Base-by-base conservation (phyloP, 1,139 yeast species). In the Candida sp. region DNA sequence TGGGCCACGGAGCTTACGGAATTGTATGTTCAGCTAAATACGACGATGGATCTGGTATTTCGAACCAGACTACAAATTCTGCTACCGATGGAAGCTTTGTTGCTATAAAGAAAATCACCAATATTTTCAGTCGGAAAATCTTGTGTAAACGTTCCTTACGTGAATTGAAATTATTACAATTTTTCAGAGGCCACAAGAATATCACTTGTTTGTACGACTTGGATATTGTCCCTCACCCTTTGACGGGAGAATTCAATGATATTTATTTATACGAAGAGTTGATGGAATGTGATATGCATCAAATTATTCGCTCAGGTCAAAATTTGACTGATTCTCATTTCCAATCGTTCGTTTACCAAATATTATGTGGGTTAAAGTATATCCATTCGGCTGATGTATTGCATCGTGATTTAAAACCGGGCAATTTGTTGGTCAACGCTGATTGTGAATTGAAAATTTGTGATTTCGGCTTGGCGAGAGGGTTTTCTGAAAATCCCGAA, bases 261-360 rank as follows among this genome's bases (percentile, higher is more conserved):
- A 79, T 93, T 11, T 93, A 93, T 53, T 72, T 93, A 5, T 93
- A 93, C 58, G 98, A 93, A 64, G 97, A 91, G 64, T 70, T 90
- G 52, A 90, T 93, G 97, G 99, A 93, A 63, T 93, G 98, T 66
- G 99, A 93, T 63, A 84, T 93, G 88, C 97, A 91, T 61, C 98
- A 93, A 63, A 93, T 93, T 57, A 93, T 93, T 48, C 76, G 96
- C 53, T 88, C 96, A 3, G 90, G 91, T 25, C 99, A 93, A 64
- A 90, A 97, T 1, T 74, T 93, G 54, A 90, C 98, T 0, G 98
- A 93, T 61, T 88, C 91, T 34, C 99, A 93, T 63, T 91, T 87
- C 65, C 99, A 93, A 65, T 83, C 89, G 40, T 93, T 93, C 58
- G 79, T 90, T 22, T 91, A 93, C 61, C 99, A 93, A 68, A 88